A percentile compares a stretch with the other conserved stretches of the same genome.
phyloP scores from a whole-genome alignment of 345 rosid species.

The Eucalyptus regnans region DNA sequence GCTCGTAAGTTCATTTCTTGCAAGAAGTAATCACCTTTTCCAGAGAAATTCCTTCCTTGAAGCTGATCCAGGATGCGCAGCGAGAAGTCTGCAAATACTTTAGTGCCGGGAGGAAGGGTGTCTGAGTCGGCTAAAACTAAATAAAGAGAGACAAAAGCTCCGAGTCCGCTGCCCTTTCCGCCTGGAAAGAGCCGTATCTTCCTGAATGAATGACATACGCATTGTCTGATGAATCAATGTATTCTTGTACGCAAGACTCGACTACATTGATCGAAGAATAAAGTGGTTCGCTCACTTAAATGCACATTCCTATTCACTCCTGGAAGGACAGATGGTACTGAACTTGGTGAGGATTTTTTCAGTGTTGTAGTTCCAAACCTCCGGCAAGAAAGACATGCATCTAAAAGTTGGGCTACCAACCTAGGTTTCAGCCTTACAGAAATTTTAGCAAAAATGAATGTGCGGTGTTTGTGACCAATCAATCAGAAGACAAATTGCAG shows the following conservation, averaged over 20 bases:
- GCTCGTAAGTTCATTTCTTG: neutral
- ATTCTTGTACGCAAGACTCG: neutral
- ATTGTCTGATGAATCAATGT: neutral
- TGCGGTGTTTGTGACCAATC: neutral
- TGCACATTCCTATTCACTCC: neutral
- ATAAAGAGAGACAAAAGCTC: slow-evolving; percentile 10
- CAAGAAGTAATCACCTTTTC: slow-evolving; percentile 10
- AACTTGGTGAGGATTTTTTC: neutral
- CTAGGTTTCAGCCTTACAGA: neutral
- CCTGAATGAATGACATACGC: slow-evolving; percentile 3
- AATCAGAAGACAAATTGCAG: neutral
- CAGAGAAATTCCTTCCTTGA: slow-evolving; percentile 4
- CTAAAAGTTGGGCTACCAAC: neutral
- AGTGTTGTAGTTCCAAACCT: neutral
- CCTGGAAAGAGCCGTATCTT: slow-evolving; percentile 15
- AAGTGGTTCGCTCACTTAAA: neutral
- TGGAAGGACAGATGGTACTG: neutral
- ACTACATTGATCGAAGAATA: neutral
- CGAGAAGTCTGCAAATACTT: slow-evolving; percentile 12
- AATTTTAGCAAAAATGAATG: neutral
- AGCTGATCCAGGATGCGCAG: slow-evolving; percentile 20
- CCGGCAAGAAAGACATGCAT: neutral
- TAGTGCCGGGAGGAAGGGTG: slow-evolving; percentile 5
- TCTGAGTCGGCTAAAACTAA: slow-evolving; percentile 6
- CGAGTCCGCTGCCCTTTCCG: slow-evolving; percentile 13